Evolutionary conservation across 2,329 filamentous ascomycete species (phyloP), one percentile per base, ranked within the genome.

Genomic region (Magnaporthiopsis incrustans): DNA sequence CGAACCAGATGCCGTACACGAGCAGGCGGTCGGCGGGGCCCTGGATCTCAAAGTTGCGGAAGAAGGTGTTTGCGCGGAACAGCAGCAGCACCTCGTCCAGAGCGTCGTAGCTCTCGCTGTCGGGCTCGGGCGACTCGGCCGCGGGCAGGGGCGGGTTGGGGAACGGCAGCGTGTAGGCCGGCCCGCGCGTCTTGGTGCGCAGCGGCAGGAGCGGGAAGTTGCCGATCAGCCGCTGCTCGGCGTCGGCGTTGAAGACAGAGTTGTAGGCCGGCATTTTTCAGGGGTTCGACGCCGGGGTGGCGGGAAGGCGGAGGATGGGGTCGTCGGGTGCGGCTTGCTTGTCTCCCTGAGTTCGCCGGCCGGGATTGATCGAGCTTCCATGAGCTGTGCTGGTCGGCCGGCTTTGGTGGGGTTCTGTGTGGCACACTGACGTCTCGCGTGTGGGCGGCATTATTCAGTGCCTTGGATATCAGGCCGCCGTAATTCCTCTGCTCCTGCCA

Each of bases 11-110:
- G 67, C 94, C 94, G 79, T 99, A 99, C 73, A 98, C 93, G 69
- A 99, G 84, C 73, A 98, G 87, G 57, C 95, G 86, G 78, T 99
- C 95, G 65, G 95, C 94, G 32, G 92, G 90, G 18, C 95, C 95
- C 79, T 97, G 94, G 81, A 98, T 96, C 82, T 98, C 95, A 73
- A 99, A 99, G 84, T 98, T 99, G 73, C 95, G 90, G 84, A 98
- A 99, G 78, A 99, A 94, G 66, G 94, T 97, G 82, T 99, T 98
- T 72, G 95, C 94, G 68, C 95, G 91, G 84, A 98, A 99, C 61
- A 98, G 85, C 15, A 89, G 85, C 64, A 99, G 85, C 62, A 96
- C 88, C 81, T 99, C 95, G 79, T 99, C 95, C 64, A 98, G 85
- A 67, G 95, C 91, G 80, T 99, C 95, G 82, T 98, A 98, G 73